phyloP scores from a whole-genome alignment of 352 stramenopile genomes.

The Albugo candida region DNA sequence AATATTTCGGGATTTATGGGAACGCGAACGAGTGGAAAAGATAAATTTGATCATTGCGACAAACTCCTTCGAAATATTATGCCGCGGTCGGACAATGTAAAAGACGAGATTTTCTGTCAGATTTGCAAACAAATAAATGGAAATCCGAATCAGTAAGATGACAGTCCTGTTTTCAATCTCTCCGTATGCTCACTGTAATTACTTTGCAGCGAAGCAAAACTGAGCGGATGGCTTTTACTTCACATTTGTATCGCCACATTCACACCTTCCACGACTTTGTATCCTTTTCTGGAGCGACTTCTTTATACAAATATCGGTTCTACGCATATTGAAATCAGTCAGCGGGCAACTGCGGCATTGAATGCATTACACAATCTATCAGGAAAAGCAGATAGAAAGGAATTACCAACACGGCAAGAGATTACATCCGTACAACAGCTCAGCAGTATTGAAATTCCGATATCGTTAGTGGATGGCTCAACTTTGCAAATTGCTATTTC shows the following conservation, averaged over 20 bases:
- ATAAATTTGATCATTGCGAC: slow-evolving; percentile 38
- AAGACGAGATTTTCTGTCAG: slow-evolving; percentile 70
- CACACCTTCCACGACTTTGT: slow-evolving; percentile 20
- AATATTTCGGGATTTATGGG: slow-evolving; percentile 71
- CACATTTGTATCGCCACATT: slow-evolving; percentile 43
- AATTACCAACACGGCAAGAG: slow-evolving; percentile 36
- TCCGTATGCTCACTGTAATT: neutral
- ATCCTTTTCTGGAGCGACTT: slow-evolving; percentile 34
- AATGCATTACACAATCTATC: slow-evolving; percentile 16
- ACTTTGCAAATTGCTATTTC: slow-evolving; percentile 20
- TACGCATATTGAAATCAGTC: slow-evolving; percentile 12
- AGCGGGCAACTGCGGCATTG: slow-evolving; percentile 24
- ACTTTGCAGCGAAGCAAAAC: slow-evolving; percentile 17
- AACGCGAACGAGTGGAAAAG: slow-evolving; percentile 37
- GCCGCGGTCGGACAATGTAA: slow-evolving; percentile 22
- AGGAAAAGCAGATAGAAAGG: slow-evolving; percentile 26
- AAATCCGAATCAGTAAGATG: slow-evolving; percentile 26
- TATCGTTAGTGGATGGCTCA: slow-evolving; percentile 28
- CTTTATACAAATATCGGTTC: slow-evolving; percentile 17
- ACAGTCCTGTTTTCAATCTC: neutral
- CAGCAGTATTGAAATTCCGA: slow-evolving; percentile 17
- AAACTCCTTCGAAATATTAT: slow-evolving; percentile 58
- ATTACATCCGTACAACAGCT: slow-evolving; percentile 30
- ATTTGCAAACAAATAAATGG: slow-evolving; percentile 54
- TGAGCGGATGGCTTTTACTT: slow-evolving; percentile 56